These are phyloP conservation scores for Babesia sp. DNA, from an alignment of 169 alveolate genomes.

Conservation along the genomic window DNA sequence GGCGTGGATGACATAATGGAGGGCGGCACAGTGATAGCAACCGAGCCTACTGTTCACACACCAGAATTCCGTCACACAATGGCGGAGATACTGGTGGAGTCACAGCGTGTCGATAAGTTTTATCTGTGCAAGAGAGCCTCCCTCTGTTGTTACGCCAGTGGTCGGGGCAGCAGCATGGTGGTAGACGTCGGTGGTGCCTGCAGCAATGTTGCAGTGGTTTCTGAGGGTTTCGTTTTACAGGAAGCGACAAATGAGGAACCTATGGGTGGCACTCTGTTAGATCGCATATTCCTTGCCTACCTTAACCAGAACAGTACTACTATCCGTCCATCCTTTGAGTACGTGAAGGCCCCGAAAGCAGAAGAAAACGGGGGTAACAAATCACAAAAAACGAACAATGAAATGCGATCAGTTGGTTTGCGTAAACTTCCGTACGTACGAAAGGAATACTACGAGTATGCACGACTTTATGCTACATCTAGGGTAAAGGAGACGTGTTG, in stretches of 20 bases:
- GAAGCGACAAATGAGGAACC: slow-evolving; percentile 72
- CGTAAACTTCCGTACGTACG: slow-evolving; percentile 70
- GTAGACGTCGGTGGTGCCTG: slow-evolving; percentile 77
- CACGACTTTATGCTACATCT: slow-evolving; percentile 71
- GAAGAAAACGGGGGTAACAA: slow-evolving; percentile 33
- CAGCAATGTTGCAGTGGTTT: slow-evolving; percentile 69
- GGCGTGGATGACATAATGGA: slow-evolving; percentile 71
- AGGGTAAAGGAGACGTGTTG: slow-evolving; percentile 67
- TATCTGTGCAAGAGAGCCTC: slow-evolving; percentile 73
- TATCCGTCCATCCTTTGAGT: slow-evolving; percentile 68
- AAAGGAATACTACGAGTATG: slow-evolving; percentile 68
- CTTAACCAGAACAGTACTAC: slow-evolving; percentile 45
- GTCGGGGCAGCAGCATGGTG: slow-evolving; percentile 70
- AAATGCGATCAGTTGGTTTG: not conserved
- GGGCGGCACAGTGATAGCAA: slow-evolving; percentile 70
- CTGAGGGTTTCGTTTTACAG: slow-evolving; percentile 74
- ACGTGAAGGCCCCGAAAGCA: slow-evolving; percentile 24
- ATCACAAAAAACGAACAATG: slow-evolving; percentile 30
- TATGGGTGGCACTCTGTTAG: slow-evolving; percentile 74
- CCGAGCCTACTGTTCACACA: slow-evolving; percentile 73
- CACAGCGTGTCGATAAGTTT: slow-evolving; percentile 67
- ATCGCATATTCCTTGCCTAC: slow-evolving; percentile 66
- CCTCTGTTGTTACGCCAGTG: slow-evolving; percentile 75
- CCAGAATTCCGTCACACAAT: slow-evolving; percentile 62
- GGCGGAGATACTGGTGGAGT: slow-evolving; percentile 71